These are phyloP conservation scores for Incumbomyces lentus DNA, from an alignment of 2,329 filamentous ascomycete species.

Conservation along the genomic window DNA sequence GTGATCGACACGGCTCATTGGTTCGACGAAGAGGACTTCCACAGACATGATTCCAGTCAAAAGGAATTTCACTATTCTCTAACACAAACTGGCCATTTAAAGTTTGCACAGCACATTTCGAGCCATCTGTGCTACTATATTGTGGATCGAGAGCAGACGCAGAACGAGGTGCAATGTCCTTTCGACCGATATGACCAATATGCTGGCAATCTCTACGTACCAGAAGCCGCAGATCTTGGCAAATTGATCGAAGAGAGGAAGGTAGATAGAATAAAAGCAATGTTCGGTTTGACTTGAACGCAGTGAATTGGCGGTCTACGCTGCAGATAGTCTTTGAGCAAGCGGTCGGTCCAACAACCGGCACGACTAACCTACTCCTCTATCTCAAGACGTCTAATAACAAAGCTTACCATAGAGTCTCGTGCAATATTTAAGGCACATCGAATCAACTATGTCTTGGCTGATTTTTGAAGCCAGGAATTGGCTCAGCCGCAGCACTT, in stretches of 20 bases:
- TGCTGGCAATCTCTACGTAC: slow-evolving; percentile 21
- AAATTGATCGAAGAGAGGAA: slow-evolving; percentile 18
- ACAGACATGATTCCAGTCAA: slow-evolving; percentile 14
- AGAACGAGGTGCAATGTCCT: slow-evolving; percentile 19
- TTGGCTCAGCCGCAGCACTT: too few relatives aligned
- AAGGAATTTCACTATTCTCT: slow-evolving; percentile 14
- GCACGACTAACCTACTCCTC: too few relatives aligned
- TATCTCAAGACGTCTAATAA: too few relatives aligned
- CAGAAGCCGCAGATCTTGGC: slow-evolving; percentile 18
- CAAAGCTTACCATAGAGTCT: too few relatives aligned
- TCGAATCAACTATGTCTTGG: too few relatives aligned
- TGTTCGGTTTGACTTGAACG: not conserved
- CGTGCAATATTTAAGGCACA: too few relatives aligned
- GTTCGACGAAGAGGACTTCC: slow-evolving; percentile 23
- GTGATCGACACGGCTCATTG: slow-evolving; percentile 34
- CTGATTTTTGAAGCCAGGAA: too few relatives aligned
- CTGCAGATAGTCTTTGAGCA: too few relatives aligned
- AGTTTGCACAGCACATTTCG: slow-evolving; percentile 28
- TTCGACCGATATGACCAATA: slow-evolving; percentile 26
- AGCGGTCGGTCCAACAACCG: too few relatives aligned
- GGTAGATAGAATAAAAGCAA: not conserved
- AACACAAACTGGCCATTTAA: slow-evolving; percentile 26
- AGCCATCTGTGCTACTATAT: slow-evolving; percentile 29
- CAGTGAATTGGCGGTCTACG: too few relatives aligned
- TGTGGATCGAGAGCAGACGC: not conserved